Evolutionary conservation across 768 basidiomycete genomes (phyloP).

Genomic region (Phaeotremella skinneri): DNA sequence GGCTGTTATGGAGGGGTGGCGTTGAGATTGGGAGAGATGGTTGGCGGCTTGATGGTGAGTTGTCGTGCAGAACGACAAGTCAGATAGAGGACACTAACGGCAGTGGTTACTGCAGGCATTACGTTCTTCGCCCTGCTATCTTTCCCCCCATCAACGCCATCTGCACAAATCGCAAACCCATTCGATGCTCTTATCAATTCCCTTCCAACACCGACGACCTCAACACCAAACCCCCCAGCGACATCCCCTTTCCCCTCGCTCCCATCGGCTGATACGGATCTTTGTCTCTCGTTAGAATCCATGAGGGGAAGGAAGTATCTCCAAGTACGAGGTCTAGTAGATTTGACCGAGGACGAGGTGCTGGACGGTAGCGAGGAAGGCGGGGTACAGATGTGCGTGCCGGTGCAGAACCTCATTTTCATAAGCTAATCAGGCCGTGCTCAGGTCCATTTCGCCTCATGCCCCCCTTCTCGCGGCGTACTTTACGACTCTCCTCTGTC

Average conservation of each 20-base stretch:
- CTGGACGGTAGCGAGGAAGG: conserved; percentile 31
- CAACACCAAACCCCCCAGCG: not conserved
- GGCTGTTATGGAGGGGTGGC: conserved; percentile 48
- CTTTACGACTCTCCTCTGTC: conserved; percentile 38
- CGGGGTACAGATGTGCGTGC: conserved; percentile 43
- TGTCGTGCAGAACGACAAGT: not conserved
- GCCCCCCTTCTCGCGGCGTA: conserved; percentile 37
- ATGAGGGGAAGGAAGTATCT: conserved; percentile 48
- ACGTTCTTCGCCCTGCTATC: conserved; percentile 40
- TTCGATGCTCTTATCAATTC: conserved; percentile 33
- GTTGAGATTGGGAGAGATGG: conserved; percentile 46
- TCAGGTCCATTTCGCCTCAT: conserved; percentile 31
- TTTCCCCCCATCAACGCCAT: conserved; percentile 33
- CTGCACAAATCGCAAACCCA: conserved; percentile 30
- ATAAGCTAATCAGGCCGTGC: not conserved
- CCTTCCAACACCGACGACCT: conserved; percentile 3
- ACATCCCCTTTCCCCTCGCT: conserved; percentile 37
- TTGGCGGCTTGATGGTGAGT: conserved; percentile 45
- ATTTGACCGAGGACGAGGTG: conserved; percentile 35
- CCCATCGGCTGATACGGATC: conserved; percentile 39
- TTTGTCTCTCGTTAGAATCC: conserved; percentile 49
- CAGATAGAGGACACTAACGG: not conserved
- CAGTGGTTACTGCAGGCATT: conserved; percentile 24
- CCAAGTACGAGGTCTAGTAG: conserved; percentile 38
- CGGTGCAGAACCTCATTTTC: not conserved